Base-by-base conservation (phyloP, 2,329 filamentous ascomycete species). In the Aureobasidium leucospermi region DNA sequence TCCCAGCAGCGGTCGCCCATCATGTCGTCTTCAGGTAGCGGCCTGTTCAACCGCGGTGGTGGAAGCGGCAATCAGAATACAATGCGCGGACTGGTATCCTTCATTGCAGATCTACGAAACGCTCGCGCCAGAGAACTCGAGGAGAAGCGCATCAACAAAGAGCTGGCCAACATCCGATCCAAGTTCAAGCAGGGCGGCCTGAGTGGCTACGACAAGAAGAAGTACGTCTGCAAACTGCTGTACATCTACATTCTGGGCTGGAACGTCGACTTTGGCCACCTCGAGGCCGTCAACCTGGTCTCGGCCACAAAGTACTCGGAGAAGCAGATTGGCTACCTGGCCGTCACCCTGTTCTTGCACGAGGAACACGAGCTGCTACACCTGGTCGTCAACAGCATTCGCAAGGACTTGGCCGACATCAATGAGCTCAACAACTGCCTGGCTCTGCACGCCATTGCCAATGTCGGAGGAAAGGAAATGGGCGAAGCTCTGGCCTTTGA, bases 221-320 rank as follows among this genome's bases (percentile, higher is more conserved):
- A 99, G 88, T 99, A 99, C 73, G 94, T 99, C 66, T 99, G 94
- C 89, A 99, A 99, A 85, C 85, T 99, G 66, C 81, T 99, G 63
- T 99, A 99, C 75, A 97, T 99, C 69, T 99, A 99, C 75, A 99
- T 99, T 62, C 84, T 99, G 65, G 94, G 94, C 51, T 99, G 94
- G 88, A 93, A 99, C 73, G 93, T 99, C 76, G 95, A 97, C 74
- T 99, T 99, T 74, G 94, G 94, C 59, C 94, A 99, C 72, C 85
- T 99, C 66, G 94, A 99, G 77, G 95, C 95, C 36, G 93, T 99
- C 71, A 97, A 97, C 71, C 84, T 99, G 69, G 95, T 99, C 67
- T 96, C 93, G 31, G 91, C 93, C 59, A 91, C 82, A 70, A 99
- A 97, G 73, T 99, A 97, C 76, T 97, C 93, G 23, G 94, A 99